Evolutionary conservation across 805 yeast genomes (phyloP).

Genomic region (Candida pini): DNA sequence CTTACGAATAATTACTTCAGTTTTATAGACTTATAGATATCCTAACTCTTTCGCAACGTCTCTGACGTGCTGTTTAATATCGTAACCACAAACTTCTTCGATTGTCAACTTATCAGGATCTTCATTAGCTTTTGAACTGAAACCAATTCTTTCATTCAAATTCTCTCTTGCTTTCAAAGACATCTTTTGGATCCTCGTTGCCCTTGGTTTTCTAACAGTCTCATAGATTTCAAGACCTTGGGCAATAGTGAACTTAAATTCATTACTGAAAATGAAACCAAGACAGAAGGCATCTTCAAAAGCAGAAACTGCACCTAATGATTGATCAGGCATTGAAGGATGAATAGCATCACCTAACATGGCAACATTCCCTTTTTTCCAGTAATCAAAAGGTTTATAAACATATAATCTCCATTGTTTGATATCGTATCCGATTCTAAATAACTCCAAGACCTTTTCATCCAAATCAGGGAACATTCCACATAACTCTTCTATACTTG

Average conservation of each 20-base stretch:
- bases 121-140: conserved; percentile 19
- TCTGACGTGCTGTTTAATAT: conserved; percentile 24
- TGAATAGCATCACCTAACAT: conserved; percentile 33
- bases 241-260: conserved; percentile 19
- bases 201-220: conserved; percentile 25
- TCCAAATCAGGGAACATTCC: conserved; percentile 18
- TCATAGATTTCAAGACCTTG: conserved; percentile 24
- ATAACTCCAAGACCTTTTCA: conserved; percentile 16
- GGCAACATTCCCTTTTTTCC: conserved; percentile 25
- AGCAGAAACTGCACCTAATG: conserved; percentile 15
- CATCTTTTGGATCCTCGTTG: conserved; percentile 27
- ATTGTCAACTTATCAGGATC: conserved; percentile 23
- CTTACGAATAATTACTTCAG: no score
- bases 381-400: conserved; percentile 21
- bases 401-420: conserved; percentile 26
- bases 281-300: conserved; percentile 20
- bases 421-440: conserved; percentile 23
- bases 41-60: conserved; percentile 6
- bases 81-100: conserved; percentile 29
- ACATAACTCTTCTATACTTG: conserved; percentile 16
- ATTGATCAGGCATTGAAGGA: conserved; percentile 27
- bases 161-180: conserved; percentile 29
- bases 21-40: not conserved
- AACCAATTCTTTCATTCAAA: conserved; percentile 28
- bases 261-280: conserved; percentile 25